Evolutionary conservation across 768 basidiomycete species (phyloP), one percentile per base, ranked within the genome.

Genomic region (Tricholoma furcatifolium): DNA sequence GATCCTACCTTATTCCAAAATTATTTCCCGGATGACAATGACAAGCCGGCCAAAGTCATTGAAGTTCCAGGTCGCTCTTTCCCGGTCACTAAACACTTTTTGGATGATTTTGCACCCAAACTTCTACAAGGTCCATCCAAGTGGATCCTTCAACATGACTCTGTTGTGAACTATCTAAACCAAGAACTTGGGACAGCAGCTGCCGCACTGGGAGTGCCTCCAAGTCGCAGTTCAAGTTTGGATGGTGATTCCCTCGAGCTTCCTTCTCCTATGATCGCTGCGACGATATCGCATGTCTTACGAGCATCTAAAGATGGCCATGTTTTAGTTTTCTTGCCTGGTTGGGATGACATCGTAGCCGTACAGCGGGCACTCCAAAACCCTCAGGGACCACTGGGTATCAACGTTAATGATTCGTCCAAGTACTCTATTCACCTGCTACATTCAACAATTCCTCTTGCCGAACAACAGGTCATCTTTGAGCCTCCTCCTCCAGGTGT

Each of bases 31-130:
- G 82, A 88, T 62, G 73, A 79, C 15, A 55, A 69, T 0, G 84
- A 83, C 18, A 64, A 71, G 12, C 84, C 81, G 2, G 88, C 92
- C 0, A 75, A 79, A 17, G 81, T 91, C 14, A 78, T 93, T 34
- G 87, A 92, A 53, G 75, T 97, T 30, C 91, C 93, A n/a, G 95
- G 95, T 45, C 85, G 95, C 35, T 87, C 91, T 7, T 96, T 85
- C 76, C 93, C 95, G 9, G 95, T 98, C 27, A 71, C 81, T 21
- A 88, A 89, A 64, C 70, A 82, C 56, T 93, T 86, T 71, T 70
- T 97, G 68, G 91, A 95, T 21, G 88, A 92, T 53, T 86, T 87
- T 62, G 60, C 92, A 2, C 70, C 78, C 0, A 69, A 77, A 18
- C 61, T 95, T 27, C 55, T 70, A 34, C 58, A 74, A 23, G 71